Base-by-base conservation (phyloP, 129 eudicot genomes). In the Lonicera japonica region DNA sequence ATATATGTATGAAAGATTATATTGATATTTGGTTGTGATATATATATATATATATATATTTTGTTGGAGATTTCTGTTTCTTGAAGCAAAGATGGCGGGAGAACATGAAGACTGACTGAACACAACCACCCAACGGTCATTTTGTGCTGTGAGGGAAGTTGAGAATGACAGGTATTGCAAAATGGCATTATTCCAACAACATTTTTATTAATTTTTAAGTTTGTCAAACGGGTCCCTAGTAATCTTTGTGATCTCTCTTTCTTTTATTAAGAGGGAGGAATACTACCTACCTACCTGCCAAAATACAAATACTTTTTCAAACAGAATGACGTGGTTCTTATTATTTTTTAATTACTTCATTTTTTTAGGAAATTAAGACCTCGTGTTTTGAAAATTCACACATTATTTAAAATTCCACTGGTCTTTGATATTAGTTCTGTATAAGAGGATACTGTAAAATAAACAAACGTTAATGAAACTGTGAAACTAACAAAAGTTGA, bases 31-130 rank as follows among this genome's bases (percentile, higher is more conserved):
- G 36, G 36, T 29, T 29, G 6, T 29, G 36, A 1, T 1, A 43
- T 43, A 43, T 10, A 8, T 43, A 54, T 25, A 56, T 29, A 25
- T 46, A 10, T 25, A 14, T 55, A 48, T 66, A 67, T 70, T 41
- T 73, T 77, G 60, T 73, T 52, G 60, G 62, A 43, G 36, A 1
- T 43, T 10, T 12, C 82, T 79, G 89, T 68, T 57, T 77, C 86
- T 86, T 82, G 72, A 86, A 86, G 95, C 95, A 80, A 86, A 58
- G 76, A 14, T 54, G 54, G 34, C 73, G 62, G 48, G 61, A 23
- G 16, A 47, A 20, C 56, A 54, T 45, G 51, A 43, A 6, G 43
- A 4, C 56, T 61, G 69, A 64, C 25, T 43, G 50, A 43, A 43
- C 24, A 25, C n/a, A 64, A 64, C 58, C 24, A 70, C 36, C 29